phyloP scores from a whole-genome alignment of 1,284 basidiomycete genomes.

The Apiotrichum gracile region DNA sequence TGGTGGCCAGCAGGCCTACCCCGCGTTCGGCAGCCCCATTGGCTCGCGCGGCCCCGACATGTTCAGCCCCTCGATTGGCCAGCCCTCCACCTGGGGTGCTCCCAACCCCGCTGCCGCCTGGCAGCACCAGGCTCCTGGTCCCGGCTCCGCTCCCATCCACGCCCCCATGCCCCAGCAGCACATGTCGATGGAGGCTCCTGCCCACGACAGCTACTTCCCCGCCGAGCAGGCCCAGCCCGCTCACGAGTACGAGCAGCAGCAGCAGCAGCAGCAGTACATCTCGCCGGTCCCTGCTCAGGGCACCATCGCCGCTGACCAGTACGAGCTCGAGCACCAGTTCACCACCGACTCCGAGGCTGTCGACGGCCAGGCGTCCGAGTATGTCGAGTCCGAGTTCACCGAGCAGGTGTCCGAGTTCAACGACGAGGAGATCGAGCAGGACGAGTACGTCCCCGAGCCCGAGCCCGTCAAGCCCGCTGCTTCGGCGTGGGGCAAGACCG shows the following conservation, averaged over 20 bases:
- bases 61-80: constrained; percentile 11
- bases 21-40: constrained; percentile 7
- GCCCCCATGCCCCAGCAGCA: background rate
- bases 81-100: constrained; percentile 29
- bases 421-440: background rate
- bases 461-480: constrained; percentile 1
- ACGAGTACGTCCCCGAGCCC: background rate
- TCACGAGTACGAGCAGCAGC: constrained; percentile 12
- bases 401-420: constrained; percentile 6
- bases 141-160: background rate
- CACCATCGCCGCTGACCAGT: background rate
- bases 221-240: constrained; percentile 8
- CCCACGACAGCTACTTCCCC: constrained; percentile 2
- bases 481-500: constrained; percentile 30
- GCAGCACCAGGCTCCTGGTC: constrained; percentile 19
- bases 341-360: constrained; percentile 4
- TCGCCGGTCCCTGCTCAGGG: constrained; percentile 25
- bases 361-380: constrained; percentile 6
- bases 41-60: constrained; percentile 17
- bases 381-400: constrained; percentile 3
- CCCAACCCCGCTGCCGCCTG: constrained; percentile 15
- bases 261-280: constrained; percentile 10
- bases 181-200: constrained; percentile 4
- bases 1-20: constrained; percentile 1
- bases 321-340: constrained; percentile 3